A percentile compares a stretch with the other conserved stretches of the same genome.
Evolutionary conservation across 805 yeast species (phyloP).

Genomic region (Myxozyma geophila): DNA sequence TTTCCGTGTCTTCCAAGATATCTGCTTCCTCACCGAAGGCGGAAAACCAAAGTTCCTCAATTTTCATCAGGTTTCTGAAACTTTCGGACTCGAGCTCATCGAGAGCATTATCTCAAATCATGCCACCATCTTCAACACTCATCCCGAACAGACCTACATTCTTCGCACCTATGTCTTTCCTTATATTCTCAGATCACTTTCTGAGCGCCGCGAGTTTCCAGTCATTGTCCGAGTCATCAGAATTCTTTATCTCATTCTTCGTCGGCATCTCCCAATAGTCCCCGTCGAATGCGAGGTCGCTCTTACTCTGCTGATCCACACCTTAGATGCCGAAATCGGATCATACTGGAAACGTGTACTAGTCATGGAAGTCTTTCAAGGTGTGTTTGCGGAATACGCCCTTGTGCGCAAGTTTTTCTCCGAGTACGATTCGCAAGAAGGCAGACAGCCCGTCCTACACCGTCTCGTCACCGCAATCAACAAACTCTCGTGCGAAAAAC

Average conservation of each 20-base stretch:
- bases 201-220: conserved; percentile 65
- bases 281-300: conserved; percentile 83
- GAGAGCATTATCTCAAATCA: conserved; percentile 79
- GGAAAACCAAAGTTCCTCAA: conserved; percentile 61
- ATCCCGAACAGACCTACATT: conserved; percentile 67
- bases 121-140: conserved; percentile 56
- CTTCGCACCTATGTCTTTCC: conserved; percentile 76
- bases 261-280: conserved; percentile 63
- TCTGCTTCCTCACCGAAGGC: conserved; percentile 68
- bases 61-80: conserved; percentile 58
- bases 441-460: conserved; percentile 62
- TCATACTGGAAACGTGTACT: conserved; percentile 76
- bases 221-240: conserved; percentile 76
- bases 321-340: conserved; percentile 61
- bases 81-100: conserved; percentile 77
- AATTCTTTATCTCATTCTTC: conserved; percentile 63
- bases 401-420: conserved; percentile 58
- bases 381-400: conserved; percentile 60
- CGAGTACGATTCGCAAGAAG: conserved; percentile 63
- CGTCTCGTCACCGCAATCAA: conserved; percentile 57
- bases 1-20: conserved; percentile 67
- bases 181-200: conserved; percentile 66
- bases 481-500: conserved; percentile 46
- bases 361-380: conserved; percentile 72
- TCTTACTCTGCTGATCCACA: conserved; percentile 72